Percentiles rank a stretch among this genome's conserved stretches.
phyloP scores from a whole-genome alignment of 192 early-diverging fungal species.

The Gryganskiella cystojenkinii region DNA sequence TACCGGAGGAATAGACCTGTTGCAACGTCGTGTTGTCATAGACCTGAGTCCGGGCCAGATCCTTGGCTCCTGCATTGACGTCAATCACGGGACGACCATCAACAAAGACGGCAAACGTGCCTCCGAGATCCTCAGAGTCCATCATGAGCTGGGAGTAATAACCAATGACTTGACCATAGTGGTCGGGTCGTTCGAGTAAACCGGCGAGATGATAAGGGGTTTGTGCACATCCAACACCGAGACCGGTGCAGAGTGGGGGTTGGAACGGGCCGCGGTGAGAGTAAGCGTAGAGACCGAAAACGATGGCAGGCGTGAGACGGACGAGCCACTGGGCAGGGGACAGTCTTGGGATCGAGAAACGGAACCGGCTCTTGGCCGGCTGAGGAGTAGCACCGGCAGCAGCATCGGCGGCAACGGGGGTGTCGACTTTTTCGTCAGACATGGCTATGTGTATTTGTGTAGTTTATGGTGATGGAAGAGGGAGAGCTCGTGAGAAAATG shows the following conservation, averaged over 20 bases:
- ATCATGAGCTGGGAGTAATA: constrained; percentile 28
- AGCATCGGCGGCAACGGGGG: too few relatives aligned
- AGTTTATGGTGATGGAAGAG: too few relatives aligned
- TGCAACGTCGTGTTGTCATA: constrained; percentile 71
- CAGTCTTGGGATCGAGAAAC: constrained; percentile 15
- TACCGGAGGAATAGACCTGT: constrained; percentile 73
- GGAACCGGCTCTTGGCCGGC: not conserved
- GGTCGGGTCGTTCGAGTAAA: constrained; percentile 30
- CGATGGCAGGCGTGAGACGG: constrained; percentile 33
- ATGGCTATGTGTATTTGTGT: too few relatives aligned
- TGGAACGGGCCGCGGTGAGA: constrained; percentile 27
- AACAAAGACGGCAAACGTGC: constrained; percentile 58
- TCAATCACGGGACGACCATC: constrained; percentile 69
- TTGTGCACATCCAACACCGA: constrained; percentile 17
- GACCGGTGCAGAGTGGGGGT: constrained; percentile 11
- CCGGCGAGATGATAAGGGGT: constrained; percentile 9
- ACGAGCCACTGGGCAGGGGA: constrained; percentile 22
- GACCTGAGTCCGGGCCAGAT: constrained; percentile 6
- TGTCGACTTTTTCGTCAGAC: too few relatives aligned
- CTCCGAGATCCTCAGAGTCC: constrained; percentile 57
- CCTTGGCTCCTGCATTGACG: constrained; percentile 71
- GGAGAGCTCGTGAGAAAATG: too few relatives aligned
- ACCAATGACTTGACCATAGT: constrained; percentile 36
- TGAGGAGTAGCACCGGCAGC: not conserved
- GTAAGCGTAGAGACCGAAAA: constrained; percentile 20